Evolutionary conservation across 768 basidiomycete genomes (phyloP), one percentile per base, ranked within the genome.

Genomic region (Suillus subaureus): DNA sequence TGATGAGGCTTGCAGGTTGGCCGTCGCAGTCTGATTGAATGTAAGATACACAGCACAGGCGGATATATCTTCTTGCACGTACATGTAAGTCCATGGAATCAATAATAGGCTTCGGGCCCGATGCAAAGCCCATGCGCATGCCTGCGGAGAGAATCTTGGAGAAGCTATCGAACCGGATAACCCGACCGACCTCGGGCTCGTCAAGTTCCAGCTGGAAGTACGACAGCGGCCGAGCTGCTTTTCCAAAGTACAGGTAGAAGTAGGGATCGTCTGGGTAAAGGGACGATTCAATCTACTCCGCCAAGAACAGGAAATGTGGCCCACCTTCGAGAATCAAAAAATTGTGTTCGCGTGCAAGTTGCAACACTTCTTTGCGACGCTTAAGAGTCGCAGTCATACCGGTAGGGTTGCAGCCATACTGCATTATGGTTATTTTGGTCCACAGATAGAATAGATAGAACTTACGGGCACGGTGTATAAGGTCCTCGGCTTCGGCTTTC

Each of bases 331-430:
- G 79, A 71, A 97, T 91, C 62, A 97, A 75, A 69, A 97, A 86
- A 71, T 91, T 83, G 74, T 94, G 84, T 70, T 91, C 83, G 64
- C 84, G 82, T 16, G 91, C 89, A 18, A 97, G 82, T 66, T 82
- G 79, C 31, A 97, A 83, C 8, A 94, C 86, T 74, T 89, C 87
- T 75, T 86, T 81, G 43, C 90, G 85, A 60, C 95, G 85, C 63
- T 88, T 85, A 47, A 85, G 76, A 3, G 91, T 83, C 6, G 90
- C 85, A 4, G 94, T 94, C 74, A 86, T 87, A 1, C 95, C 95
- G 9, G 90, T 92, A 4, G 94, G 95, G 75, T 96, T 96, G 69
- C 89, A 90, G 40, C 94, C 95, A 70, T 90, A 91, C 89, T 92
- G 66, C 18, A 23, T 61, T 62, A 52, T 52, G 35, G 62, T 47